phyloP scores from a whole-genome alignment of 306 rosid genomes.

The Prunus fruticosa region DNA sequence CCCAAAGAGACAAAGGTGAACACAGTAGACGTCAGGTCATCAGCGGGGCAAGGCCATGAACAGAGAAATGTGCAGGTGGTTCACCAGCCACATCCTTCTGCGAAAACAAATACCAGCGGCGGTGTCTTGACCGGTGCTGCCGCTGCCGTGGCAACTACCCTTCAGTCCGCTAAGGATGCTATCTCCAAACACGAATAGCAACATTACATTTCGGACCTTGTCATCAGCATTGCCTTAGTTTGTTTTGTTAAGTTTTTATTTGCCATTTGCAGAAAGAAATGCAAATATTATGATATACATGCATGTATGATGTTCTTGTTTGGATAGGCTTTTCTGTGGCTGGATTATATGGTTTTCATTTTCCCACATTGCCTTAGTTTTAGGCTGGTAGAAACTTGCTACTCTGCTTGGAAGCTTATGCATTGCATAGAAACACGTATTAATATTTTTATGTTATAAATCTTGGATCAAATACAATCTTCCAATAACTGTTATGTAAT shows the following conservation, averaged over 20 bases:
- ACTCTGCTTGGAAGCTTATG: too few relatives aligned
- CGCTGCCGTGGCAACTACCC: conserved; percentile 42
- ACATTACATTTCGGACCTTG: neutral
- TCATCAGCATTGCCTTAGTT: neutral
- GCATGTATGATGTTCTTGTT: neutral
- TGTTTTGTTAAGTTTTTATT: neutral
- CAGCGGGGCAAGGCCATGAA: conserved; percentile 46
- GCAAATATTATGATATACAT: neutral
- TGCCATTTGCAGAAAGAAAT: neutral
- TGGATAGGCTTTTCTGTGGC: neutral
- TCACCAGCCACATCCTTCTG: conserved; percentile 42
- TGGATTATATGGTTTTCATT: too few relatives aligned
- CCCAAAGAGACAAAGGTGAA: conserved; percentile 43
- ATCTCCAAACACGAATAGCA: conserved; percentile 29
- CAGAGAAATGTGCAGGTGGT: conserved; percentile 46
- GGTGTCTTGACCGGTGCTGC: conserved; percentile 56
- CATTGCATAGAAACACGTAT: too few relatives aligned
- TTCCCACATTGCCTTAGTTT: too few relatives aligned
- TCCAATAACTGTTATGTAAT: too few relatives aligned
- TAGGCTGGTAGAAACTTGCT: too few relatives aligned
- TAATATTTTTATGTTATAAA: too few relatives aligned
- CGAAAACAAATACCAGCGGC: conserved; percentile 33
- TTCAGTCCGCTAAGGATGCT: conserved; percentile 62
- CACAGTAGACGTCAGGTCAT: conserved; percentile 44
- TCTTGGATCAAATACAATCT: too few relatives aligned